Conservation (phyloP, 768 basidiomycete species). For the Lactifluus echinatus region DNA sequence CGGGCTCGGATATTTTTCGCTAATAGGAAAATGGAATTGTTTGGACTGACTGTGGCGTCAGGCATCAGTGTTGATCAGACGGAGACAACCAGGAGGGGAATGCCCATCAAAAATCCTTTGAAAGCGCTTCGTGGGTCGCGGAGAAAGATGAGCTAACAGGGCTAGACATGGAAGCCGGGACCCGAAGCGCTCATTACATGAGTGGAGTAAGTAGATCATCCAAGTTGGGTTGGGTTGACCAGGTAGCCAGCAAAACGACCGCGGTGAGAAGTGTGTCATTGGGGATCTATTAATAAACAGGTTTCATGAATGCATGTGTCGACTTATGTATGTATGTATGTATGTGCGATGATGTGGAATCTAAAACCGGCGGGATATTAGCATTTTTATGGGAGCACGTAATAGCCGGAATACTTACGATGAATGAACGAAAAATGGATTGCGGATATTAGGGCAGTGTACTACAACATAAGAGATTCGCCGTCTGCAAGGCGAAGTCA, state of each 20-base stretch:
- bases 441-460: conserved; percentile 1
- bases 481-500: background rate
- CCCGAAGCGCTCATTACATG: conserved; percentile 2
- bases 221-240: background rate
- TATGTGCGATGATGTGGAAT: conserved; percentile 8
- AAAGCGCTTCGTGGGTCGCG: background rate
- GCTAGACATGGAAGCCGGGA: background rate
- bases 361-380: conserved; percentile 1
- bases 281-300: conserved; percentile 18
- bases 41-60: background rate
- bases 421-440: conserved; percentile 4
- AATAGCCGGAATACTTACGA: conserved; percentile 9
- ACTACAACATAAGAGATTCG: background rate
- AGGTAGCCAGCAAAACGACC: background rate
- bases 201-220: background rate
- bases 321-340: conserved; percentile 15
- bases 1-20: conserved; percentile 6
- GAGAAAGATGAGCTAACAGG: background rate
- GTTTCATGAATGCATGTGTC: conserved; percentile 16
- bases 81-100: background rate
- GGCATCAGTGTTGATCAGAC: conserved; percentile 3
- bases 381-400: background rate
- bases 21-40: background rate
- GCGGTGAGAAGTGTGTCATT: conserved; percentile 9
- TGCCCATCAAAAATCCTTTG: background rate